A percentile compares a stretch with the other conserved stretches of the same genome.
These are phyloP conservation scores for Cydonia oblonga DNA, from an alignment of 331 rosid genomes.

Conservation along the genomic window DNA sequence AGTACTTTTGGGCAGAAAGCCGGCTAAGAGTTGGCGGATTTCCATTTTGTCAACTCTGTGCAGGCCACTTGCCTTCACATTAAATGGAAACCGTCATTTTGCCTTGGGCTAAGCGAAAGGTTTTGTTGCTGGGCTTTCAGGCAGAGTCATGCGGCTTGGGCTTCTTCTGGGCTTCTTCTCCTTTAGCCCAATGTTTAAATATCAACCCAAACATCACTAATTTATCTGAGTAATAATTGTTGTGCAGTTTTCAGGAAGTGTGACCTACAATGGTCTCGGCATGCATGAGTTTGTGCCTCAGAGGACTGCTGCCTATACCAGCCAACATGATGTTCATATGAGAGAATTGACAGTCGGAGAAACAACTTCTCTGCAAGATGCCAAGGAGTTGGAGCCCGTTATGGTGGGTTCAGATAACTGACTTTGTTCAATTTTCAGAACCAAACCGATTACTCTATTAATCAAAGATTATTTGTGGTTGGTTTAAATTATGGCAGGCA, in stretches of 20 bases:
- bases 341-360: conserved; percentile 59
- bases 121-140: too few relatives aligned
- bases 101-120: too few relatives aligned
- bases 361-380: conserved; percentile 56
- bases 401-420: conserved; percentile 26
- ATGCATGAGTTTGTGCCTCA: conserved; percentile 54
- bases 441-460: too few relatives aligned
- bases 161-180: too few relatives aligned
- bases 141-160: too few relatives aligned
- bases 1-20: too few relatives aligned
- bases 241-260: conserved; percentile 33
- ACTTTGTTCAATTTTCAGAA: background rate
- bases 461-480: background rate
- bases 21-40: too few relatives aligned
- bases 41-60: too few relatives aligned
- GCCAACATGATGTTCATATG: conserved; percentile 43
- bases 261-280: conserved; percentile 51
- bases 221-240: background rate
- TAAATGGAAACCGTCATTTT: too few relatives aligned
- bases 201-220: too few relatives aligned
- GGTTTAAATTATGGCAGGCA: conserved; percentile 24
- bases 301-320: conserved; percentile 45
- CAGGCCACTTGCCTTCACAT: too few relatives aligned
- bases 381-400: conserved; percentile 46
- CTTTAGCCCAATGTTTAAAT: too few relatives aligned